Conservation (phyloP, 1,284 basidiomycete species). For the Irpex rosettiformis region DNA sequence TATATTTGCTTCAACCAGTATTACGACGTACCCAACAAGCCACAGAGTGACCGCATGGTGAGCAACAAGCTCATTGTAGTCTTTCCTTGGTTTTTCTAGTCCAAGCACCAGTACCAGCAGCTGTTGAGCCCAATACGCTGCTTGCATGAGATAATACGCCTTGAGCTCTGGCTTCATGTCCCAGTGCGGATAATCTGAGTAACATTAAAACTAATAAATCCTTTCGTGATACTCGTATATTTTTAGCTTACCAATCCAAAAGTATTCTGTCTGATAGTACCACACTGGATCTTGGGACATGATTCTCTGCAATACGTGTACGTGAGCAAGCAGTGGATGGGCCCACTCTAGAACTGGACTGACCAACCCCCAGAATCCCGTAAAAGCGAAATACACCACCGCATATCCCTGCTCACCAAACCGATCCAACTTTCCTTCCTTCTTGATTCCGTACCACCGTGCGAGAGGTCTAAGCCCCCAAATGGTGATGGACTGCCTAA, state of each 20-base stretch:
- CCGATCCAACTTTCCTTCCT: conserved; percentile 67
- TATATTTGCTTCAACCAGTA: background rate
- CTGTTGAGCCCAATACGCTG: conserved; percentile 94
- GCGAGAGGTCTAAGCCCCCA: conserved; percentile 74
- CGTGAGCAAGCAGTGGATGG: too few relatives aligned
- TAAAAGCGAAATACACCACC: conserved; percentile 72
- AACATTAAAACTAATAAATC: background rate
- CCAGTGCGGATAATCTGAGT: conserved; percentile 81
- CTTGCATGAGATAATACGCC: conserved; percentile 88
- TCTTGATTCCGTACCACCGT: conserved; percentile 64
- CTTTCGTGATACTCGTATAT: conserved; percentile 1
- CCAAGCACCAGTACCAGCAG: conserved; percentile 81
- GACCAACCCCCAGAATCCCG: conserved; percentile 77
- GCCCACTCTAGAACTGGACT: too few relatives aligned
- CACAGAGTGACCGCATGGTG: conserved; percentile 95
- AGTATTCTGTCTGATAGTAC: conserved; percentile 85
- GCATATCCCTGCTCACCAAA: conserved; percentile 94
- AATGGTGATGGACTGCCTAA: conserved; percentile 78
- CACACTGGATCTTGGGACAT: conserved; percentile 87
- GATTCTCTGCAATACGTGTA: conserved; percentile 56
- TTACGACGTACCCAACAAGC: conserved; percentile 71
- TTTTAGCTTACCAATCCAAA: conserved; percentile 67
- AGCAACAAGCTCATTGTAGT: conserved; percentile 82
- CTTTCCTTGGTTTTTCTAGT: conserved; percentile 93
- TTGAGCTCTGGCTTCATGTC: conserved; percentile 87